phyloP scores from a whole-genome alignment of 305 asterid species.

The Fraxinus angustifolia region DNA sequence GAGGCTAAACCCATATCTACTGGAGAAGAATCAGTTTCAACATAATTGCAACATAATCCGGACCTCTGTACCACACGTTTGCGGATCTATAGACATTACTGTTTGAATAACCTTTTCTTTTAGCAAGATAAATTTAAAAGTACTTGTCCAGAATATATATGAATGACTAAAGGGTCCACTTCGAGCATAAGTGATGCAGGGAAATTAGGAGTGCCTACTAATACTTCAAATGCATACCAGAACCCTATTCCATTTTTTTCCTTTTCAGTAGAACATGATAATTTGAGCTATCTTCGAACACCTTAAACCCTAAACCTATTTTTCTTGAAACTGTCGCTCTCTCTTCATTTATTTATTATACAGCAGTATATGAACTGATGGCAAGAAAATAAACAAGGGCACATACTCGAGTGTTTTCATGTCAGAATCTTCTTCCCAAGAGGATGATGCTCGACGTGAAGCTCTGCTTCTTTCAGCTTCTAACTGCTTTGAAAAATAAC shows the following conservation, averaged over 20 bases:
- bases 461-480: conserved; percentile 80
- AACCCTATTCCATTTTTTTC: background rate
- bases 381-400: conserved; percentile 12
- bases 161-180: background rate
- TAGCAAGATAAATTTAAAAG: background rate
- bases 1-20: conserved; percentile 7
- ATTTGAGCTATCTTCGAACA: background rate
- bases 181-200: background rate
- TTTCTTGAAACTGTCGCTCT: background rate
- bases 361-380: background rate
- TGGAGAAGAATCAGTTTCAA: conserved; percentile 1
- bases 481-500: conserved; percentile 44
- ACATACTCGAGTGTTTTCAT: conserved; percentile 92
- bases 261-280: background rate
- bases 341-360: background rate
- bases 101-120: background rate
- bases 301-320: background rate
- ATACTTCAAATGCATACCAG: background rate
- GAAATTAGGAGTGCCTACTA: background rate
- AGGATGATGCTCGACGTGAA: conserved; percentile 87
- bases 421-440: conserved; percentile 95
- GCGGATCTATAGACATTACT: conserved; percentile 25
- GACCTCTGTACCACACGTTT: background rate
- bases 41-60: background rate
- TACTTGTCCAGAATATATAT: background rate